Percentiles rank a stretch among this genome's conserved stretches.
These are phyloP conservation scores for Sanghuangporus sanghuang DNA, from an alignment of 1,284 basidiomycete genomes.

Conservation along the genomic window DNA sequence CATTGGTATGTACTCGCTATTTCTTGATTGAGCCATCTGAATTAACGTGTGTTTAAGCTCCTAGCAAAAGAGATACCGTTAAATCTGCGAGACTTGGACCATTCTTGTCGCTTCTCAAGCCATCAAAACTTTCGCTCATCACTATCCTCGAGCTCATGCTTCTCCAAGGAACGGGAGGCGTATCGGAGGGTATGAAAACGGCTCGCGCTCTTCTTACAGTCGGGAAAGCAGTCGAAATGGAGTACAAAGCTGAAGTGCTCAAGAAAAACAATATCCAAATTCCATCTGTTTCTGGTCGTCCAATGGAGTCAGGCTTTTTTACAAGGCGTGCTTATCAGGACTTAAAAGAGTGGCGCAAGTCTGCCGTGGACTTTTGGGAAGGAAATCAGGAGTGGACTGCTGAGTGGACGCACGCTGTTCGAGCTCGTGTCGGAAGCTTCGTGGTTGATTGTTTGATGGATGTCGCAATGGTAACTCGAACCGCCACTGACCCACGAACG, in stretches of 20 bases:
- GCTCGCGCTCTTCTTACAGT: constrained; percentile 79
- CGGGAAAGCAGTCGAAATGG: constrained; percentile 83
- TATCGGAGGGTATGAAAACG: constrained; percentile 87
- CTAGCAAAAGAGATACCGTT: constrained; percentile 15
- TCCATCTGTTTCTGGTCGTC: constrained; percentile 32
- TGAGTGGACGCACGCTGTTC: constrained; percentile 75
- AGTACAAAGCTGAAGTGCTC: constrained; percentile 83
- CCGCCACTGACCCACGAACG: constrained; percentile 48
- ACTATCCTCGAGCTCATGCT: constrained; percentile 91
- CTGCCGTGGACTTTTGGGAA: constrained; percentile 60
- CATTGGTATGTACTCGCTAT: constrained; percentile 19
- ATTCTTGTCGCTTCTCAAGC: constrained; percentile 73
- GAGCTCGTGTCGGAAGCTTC: constrained; percentile 80
- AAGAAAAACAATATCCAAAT: constrained; percentile 57
- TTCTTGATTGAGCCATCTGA: not conserved
- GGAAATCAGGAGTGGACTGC: constrained; percentile 69
- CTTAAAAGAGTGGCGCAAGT: constrained; percentile 53
- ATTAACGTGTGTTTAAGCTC: not conserved
- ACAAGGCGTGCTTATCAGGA: constrained; percentile 50
- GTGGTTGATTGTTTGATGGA: constrained; percentile 84
- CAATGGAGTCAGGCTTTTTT: constrained; percentile 46
- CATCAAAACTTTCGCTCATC: constrained; percentile 82
- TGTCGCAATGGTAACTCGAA: constrained; percentile 73
- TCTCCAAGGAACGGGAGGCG: constrained; percentile 71
- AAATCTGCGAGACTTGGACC: constrained; percentile 35